Evolutionary conservation across 139 green algal species (phyloP).

Genomic region (Haematococcus lacustris): DNA sequence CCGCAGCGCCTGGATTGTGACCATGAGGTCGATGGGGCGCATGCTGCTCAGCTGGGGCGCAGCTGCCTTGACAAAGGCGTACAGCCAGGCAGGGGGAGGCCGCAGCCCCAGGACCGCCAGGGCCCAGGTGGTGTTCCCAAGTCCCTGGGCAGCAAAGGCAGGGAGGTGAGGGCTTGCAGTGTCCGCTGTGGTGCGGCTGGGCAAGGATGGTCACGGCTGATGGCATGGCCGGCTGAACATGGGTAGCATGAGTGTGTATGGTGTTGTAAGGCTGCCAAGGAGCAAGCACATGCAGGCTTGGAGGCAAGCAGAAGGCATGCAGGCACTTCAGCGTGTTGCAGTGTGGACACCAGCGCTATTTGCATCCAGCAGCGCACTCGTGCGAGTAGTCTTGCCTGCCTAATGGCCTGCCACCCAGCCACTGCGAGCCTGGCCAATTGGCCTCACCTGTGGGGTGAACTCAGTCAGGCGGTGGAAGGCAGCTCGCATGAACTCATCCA

Average conservation of each 20-base stretch:
- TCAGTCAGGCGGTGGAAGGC: conserved; percentile 26
- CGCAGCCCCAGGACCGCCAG: conserved; percentile 19
- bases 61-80: conserved; percentile 23
- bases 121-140: conserved; percentile 24
- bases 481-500: conserved; percentile 32
- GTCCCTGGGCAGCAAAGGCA: conserved; percentile 15
- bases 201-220: not conserved
- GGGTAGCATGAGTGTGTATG: not conserved
- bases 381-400: too few species aligned
- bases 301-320: not conserved
- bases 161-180: not conserved
- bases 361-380: too few species aligned
- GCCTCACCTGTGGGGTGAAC: conserved; percentile 11
- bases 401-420: not conserved
- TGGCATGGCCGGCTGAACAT: not conserved
- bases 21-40: conserved; percentile 12
- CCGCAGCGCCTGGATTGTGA: conserved; percentile 14
- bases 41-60: not conserved
- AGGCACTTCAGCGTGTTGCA: not conserved
- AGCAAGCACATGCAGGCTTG: not conserved
- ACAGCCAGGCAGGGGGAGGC: conserved; percentile 32
- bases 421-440: conserved; percentile 1
- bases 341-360: too few species aligned
- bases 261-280: not conserved
- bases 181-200: not conserved